Evolutionary conservation across 2,329 filamentous ascomycete species (phyloP), one percentile per base, ranked within the genome.

Genomic region (Chaetomium sp.): DNA sequence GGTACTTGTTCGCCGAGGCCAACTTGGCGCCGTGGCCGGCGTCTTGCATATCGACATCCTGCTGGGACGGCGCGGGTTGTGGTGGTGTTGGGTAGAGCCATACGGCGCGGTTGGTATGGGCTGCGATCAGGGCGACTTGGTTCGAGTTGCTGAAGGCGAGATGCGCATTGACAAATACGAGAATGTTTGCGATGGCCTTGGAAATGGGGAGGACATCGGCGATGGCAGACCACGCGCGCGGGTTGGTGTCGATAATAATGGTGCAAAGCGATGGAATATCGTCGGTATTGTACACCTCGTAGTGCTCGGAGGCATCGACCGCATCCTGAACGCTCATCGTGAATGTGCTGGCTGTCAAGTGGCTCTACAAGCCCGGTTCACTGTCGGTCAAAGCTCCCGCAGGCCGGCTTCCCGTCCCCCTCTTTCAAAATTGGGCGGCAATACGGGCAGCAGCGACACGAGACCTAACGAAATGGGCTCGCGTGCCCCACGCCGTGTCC

Each of bases 141-240:
- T 97, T 97, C 53, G 88, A 84, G 71, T 94, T 92, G 72, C 91
- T 95, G 69, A 92, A 91, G 62, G 94, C 91, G 36, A 99, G 81
- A 69, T 99, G 95, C 54, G 92, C 90, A 71, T 99, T 97, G 74
- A 96, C 86, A 74, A 96, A 97, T 75, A 99, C 87, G 66, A 97
- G 86, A 61, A 97, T 81, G 72, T 92, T 84, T 59, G 92, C 89
- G 58, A 99, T 78, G 59, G 90, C 90, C 66, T 87, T 86, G 49
- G 88, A 88, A 58, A 99, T 81, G 34, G 92, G 84, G 6, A 97
- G 84, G 36, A 81, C 82, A 55, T 83, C 74, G 58, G 85, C 78
- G 45, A 97, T 81, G 58, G 89, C 79, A 6, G 89, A 85, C 94
- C 94, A 76, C 65, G 94, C 91, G 65, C 91, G 88, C 2, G 94